Evolutionary conservation across 305 asterid genomes (phyloP).

Genomic region (Solanum aculeatissimum): DNA sequence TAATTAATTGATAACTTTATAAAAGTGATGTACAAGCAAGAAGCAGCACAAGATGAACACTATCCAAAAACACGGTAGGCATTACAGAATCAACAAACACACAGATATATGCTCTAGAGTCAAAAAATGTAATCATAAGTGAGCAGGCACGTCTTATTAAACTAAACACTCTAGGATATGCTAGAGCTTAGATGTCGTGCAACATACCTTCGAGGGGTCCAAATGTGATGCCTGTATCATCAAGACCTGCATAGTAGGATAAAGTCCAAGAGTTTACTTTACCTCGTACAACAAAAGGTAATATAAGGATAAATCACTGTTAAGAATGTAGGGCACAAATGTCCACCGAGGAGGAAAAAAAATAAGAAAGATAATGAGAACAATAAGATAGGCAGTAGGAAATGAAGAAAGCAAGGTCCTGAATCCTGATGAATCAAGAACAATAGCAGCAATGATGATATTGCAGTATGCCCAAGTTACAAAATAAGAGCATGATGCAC

Average conservation of each 20-base stretch:
- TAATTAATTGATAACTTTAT: background rate
- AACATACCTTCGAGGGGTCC: constrained; percentile 73
- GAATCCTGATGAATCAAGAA: background rate
- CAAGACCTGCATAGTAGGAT: constrained; percentile 48
- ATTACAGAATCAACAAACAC: background rate
- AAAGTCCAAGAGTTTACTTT: constrained; percentile 9
- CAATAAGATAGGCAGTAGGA: background rate
- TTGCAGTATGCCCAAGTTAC: background rate
- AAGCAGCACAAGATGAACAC: background rate
- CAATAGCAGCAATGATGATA: background rate
- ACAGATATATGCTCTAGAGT: background rate
- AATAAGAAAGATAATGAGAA: background rate
- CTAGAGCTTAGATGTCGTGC: background rate
- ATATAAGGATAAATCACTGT: background rate
- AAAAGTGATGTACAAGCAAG: background rate
- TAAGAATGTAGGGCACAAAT: background rate
- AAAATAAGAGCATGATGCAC: background rate
- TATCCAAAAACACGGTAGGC: background rate
- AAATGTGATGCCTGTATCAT: constrained; percentile 57
- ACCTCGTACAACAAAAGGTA: background rate
- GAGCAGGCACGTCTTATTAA: background rate
- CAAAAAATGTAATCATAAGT: background rate
- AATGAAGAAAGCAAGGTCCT: background rate
- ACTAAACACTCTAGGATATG: background rate
- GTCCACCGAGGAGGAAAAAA: background rate